phyloP scores from a whole-genome alignment of 2,329 filamentous ascomycete species.

The Aspergillus alliaceus region DNA sequence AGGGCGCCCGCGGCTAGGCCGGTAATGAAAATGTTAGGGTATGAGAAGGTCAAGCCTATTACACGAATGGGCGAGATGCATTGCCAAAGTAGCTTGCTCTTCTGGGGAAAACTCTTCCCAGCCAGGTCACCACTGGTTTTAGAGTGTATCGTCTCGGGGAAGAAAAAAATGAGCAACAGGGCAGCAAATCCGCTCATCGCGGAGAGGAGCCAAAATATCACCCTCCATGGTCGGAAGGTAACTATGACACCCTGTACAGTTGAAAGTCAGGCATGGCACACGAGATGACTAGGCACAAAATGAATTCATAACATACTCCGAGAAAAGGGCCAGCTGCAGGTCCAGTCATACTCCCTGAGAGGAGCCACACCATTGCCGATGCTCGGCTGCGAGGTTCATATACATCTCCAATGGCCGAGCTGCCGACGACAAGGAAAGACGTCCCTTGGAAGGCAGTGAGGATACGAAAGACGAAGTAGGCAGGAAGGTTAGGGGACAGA shows the following conservation, averaged over 20 bases:
- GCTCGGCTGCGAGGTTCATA: constrained; percentile 68
- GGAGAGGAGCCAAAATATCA: constrained; percentile 76
- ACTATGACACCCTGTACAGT: constrained; percentile 69
- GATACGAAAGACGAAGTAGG: constrained; percentile 73
- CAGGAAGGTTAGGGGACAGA: constrained; percentile 66
- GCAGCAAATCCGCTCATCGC: constrained; percentile 63
- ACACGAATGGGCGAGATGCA: constrained; percentile 67
- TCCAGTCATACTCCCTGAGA: constrained; percentile 69
- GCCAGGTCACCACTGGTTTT: constrained; percentile 63
- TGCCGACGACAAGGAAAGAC: constrained; percentile 70
- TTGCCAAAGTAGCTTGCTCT: constrained; percentile 56
- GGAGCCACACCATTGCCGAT: constrained; percentile 72
- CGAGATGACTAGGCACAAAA: neutral
- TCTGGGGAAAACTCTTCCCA: constrained; percentile 52
- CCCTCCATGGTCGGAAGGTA: constrained; percentile 70
- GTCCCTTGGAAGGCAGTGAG: constrained; percentile 75
- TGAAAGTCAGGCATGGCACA: neutral
- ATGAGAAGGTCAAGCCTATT: constrained; percentile 63
- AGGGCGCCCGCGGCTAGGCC: constrained; percentile 62
- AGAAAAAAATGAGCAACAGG: constrained; percentile 62
- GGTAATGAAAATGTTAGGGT: constrained; percentile 66
- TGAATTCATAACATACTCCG: constrained; percentile 26
- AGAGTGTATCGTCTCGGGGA: constrained; percentile 72
- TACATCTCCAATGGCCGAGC: constrained; percentile 67
- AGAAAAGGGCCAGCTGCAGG: constrained; percentile 61